These are phyloP conservation scores for Pezizomycotina sp. DNA, from an alignment of 2,329 filamentous ascomycete species.

Conservation along the genomic window DNA sequence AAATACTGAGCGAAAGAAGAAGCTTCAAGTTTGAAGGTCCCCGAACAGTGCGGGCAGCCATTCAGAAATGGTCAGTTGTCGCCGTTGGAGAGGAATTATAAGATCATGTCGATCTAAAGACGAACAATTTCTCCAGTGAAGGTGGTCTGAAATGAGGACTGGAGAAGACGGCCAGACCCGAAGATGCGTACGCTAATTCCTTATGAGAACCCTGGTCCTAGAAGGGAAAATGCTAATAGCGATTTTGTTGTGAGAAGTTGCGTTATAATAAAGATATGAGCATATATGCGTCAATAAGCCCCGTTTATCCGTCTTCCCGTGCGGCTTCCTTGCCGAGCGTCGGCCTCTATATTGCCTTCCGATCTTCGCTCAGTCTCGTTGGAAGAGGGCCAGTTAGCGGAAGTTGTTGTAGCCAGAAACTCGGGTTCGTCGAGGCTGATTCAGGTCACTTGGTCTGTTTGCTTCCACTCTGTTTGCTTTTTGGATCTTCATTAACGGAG, in stretches of 20 bases:
- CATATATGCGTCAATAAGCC: too few species aligned
- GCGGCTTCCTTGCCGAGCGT: too few species aligned
- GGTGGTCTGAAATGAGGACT: slow-evolving; percentile 12
- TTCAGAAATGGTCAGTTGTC: slow-evolving; percentile 19
- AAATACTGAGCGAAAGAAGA: slow-evolving; percentile 13
- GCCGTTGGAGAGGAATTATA: slow-evolving; percentile 20
- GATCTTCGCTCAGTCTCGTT: too few species aligned
- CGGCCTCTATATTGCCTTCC: too few species aligned
- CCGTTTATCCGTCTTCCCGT: too few species aligned
- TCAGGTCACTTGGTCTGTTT: slow-evolving; percentile 17
- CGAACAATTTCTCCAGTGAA: slow-evolving; percentile 11
- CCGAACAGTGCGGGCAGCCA: slow-evolving; percentile 19
- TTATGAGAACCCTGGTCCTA: slow-evolving; percentile 14
- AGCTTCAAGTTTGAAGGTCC: slow-evolving; percentile 20
- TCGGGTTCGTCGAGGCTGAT: slow-evolving; percentile 13
- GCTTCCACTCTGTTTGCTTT: slow-evolving; percentile 14
- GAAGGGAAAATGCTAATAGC: too few species aligned
- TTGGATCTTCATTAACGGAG: slow-evolving; percentile 3
- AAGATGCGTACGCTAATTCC: slow-evolving; percentile 17
- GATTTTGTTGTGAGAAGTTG: too few species aligned
- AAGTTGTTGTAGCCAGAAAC: too few species aligned
- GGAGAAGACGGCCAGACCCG: slow-evolving; percentile 6
- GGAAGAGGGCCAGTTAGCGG: too few species aligned
- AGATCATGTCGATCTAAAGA: slow-evolving; percentile 17
- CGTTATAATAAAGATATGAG: too few species aligned